These are phyloP conservation scores for Lipomyces starkeyi DNA, from an alignment of 805 yeast species.

Conservation along the genomic window DNA sequence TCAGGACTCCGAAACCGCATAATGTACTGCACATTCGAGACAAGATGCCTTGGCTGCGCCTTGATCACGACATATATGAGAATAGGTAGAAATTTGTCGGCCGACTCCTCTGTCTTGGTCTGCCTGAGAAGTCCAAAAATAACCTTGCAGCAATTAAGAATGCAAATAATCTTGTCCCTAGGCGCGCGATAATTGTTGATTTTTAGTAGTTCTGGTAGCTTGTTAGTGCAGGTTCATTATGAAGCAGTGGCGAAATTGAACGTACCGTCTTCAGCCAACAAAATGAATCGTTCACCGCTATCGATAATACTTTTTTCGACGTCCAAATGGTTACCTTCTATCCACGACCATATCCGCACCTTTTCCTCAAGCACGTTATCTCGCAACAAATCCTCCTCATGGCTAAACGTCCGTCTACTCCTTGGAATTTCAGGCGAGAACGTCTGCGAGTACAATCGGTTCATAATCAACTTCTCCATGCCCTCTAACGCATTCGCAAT, in stretches of 20 bases:
- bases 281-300: conserved; percentile 60
- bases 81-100: conserved; percentile 92
- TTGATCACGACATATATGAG: conserved; percentile 78
- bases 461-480: conserved; percentile 89
- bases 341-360: conserved; percentile 70
- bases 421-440: conserved; percentile 76
- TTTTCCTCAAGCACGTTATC: conserved; percentile 62
- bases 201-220: conserved; percentile 65
- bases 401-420: conserved; percentile 57
- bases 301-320: conserved; percentile 60
- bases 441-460: conserved; percentile 74
- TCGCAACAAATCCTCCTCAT: conserved; percentile 63
- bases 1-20: conserved; percentile 80
- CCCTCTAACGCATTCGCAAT: conserved; percentile 85
- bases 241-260: background rate
- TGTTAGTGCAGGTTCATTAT: background rate
- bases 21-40: conserved; percentile 81
- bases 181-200: conserved; percentile 89
- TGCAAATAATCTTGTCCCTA: conserved; percentile 89
- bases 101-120: conserved; percentile 73
- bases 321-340: conserved; percentile 78
- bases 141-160: conserved; percentile 89
- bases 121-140: conserved; percentile 85
- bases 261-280: conserved; percentile 59
- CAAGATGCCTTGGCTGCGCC: conserved; percentile 66